A percentile compares a stretch with the other conserved stretches of the same genome.
These are phyloP conservation scores for Psidium guajava DNA, from an alignment of 345 rosid species.

Conservation along the genomic window DNA sequence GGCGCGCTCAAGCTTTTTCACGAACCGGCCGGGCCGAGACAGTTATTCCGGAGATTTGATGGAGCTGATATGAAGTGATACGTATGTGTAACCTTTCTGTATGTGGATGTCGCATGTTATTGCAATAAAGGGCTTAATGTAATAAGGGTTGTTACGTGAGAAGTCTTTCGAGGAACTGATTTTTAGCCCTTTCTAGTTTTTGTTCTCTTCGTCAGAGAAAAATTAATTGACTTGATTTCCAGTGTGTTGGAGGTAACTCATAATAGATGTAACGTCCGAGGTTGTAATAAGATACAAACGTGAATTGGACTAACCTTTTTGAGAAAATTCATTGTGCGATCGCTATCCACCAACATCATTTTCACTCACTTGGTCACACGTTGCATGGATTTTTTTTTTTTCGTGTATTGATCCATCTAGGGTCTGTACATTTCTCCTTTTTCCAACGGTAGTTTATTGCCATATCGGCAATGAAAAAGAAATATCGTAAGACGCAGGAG, in stretches of 20 bases:
- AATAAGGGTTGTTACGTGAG: background rate
- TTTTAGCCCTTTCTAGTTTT: background rate
- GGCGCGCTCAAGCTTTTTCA: background rate
- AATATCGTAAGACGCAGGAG: background rate
- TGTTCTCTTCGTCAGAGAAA: background rate
- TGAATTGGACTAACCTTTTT: background rate
- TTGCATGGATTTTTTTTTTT: background rate
- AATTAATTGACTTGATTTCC: background rate
- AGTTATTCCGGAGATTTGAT: background rate
- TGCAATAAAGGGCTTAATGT: background rate
- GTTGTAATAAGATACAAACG: background rate
- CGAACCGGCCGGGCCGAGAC: background rate
- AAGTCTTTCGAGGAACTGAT: background rate
- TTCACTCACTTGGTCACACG: background rate
- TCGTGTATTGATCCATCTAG: background rate
- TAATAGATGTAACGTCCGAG: background rate
- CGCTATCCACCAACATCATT: background rate
- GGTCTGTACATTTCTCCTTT: background rate
- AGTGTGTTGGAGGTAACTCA: background rate
- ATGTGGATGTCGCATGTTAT: background rate
- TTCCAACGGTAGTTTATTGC: background rate
- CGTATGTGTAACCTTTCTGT: background rate
- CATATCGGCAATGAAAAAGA: background rate
- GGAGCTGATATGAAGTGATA: background rate
- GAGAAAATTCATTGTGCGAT: background rate